phyloP scores from a whole-genome alignment of 192 early-diverging fungal genomes.

The Backusella morwellensis region DNA sequence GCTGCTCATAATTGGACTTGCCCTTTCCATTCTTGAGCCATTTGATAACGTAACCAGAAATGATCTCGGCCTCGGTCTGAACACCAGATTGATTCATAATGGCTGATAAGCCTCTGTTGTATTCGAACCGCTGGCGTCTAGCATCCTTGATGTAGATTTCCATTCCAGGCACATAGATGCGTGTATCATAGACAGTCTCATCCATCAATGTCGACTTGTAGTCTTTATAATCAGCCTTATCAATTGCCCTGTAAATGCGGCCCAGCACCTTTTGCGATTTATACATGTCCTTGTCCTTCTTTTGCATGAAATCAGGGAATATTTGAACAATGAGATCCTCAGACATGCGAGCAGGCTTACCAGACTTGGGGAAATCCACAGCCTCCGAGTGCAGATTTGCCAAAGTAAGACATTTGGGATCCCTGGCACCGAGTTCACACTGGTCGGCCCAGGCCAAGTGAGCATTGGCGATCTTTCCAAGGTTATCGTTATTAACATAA shows the following conservation, averaged over 20 bases:
- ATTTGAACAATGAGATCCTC: slow-evolving; percentile 36
- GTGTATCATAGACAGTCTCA: slow-evolving; percentile 27
- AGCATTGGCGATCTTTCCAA: slow-evolving; percentile 68
- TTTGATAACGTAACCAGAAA: slow-evolving; percentile 41
- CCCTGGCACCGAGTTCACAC: slow-evolving; percentile 39
- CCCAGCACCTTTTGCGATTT: slow-evolving; percentile 53
- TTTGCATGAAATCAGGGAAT: slow-evolving; percentile 79
- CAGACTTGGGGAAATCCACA: slow-evolving; percentile 76
- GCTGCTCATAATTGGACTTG: slow-evolving; percentile 50
- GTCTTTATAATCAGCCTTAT: slow-evolving; percentile 40
- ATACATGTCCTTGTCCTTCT: slow-evolving; percentile 49
- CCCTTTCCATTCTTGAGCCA: slow-evolving; percentile 37
- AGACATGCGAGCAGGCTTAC: slow-evolving; percentile 49
- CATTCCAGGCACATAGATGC: slow-evolving; percentile 46
- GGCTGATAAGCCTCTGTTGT: slow-evolving; percentile 51
- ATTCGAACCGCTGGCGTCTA: slow-evolving; percentile 31
- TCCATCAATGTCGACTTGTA: slow-evolving; percentile 35
- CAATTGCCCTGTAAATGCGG: slow-evolving; percentile 48
- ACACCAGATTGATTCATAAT: slow-evolving; percentile 71
- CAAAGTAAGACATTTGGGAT: slow-evolving; percentile 52
- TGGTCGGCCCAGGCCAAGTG: slow-evolving; percentile 64
- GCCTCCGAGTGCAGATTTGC: slow-evolving; percentile 71
- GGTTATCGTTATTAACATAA: slow-evolving; percentile 61
- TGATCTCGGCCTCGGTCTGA: slow-evolving; percentile 39
- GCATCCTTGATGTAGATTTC: slow-evolving; percentile 55